Base-by-base conservation (phyloP, 2,329 filamentous ascomycete genomes). In the Ploettnerulaceae sp. region DNA sequence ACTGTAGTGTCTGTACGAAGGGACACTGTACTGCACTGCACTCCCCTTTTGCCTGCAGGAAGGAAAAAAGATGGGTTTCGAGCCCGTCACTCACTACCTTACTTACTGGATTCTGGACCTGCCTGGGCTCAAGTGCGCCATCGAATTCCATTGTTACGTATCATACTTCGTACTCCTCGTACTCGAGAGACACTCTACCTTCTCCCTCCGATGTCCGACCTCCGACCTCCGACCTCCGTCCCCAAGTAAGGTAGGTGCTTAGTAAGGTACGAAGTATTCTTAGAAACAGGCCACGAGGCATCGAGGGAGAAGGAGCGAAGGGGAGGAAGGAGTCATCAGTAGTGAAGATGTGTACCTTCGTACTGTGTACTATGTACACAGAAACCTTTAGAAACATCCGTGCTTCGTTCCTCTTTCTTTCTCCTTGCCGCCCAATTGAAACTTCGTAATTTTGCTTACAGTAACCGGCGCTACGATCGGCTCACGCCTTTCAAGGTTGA, bases 401-500 rank as follows among this genome's bases (percentile, higher is more conserved):
- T 29, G 24, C 14, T 40, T 11, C 21, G 15, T 18, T 14, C 31
- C 21, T 15, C 7, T 14, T 12, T n/a, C 20, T 18, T 44, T 25
- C n/a, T 36, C 18, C 38, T 34, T 52, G 46, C 53, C 45, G 48
- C 50, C 40, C 42, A 51, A 45, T 55, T n/a, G 47, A 48, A 40
- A 56, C 44, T 45, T 48, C 44, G 51, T 41, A 50, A 52, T 52
- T 35, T 43, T 43, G 44, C 40, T n/a, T n/a, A n/a, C n/a, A n/a
- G 26, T 43, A 42, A 29, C 24, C 17, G 31, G 22, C 14, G 35
- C 37, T 11, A 34, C n/a, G 26, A 14, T 17, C 28, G 21, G 36
- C 40, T 21, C 21, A 8, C 17, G 21, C 43, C 37, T 24, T 22
- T 18, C 17, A 7, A 22, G 11, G 33, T 34, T 20, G 7, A 35